These are phyloP conservation scores for Eleusine coracana DNA, from an alignment of 176 grass and related monocot species.

Conservation along the genomic window DNA sequence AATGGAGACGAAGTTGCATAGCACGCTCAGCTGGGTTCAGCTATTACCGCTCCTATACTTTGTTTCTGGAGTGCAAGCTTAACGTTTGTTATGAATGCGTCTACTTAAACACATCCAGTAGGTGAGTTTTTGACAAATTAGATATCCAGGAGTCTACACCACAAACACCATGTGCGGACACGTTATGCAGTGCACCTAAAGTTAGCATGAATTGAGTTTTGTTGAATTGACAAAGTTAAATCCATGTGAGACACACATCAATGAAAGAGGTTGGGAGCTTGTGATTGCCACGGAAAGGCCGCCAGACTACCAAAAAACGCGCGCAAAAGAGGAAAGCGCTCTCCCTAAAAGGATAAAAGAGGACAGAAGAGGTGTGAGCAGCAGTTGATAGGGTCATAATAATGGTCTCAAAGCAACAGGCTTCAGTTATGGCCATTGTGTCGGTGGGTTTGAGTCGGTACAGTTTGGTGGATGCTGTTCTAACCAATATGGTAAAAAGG, in stretches of 20 bases:
- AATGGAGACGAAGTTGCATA: neutral
- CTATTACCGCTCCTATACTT: neutral
- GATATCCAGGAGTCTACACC: neutral
- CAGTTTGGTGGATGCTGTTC: constrained; percentile 9
- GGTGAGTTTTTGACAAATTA: no score
- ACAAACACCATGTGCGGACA: neutral
- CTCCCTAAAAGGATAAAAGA: constrained; percentile 9
- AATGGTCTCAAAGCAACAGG: constrained; percentile 20
- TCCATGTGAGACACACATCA: constrained; percentile 23
- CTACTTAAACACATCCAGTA: neutral
- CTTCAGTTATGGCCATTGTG: constrained; percentile 18
- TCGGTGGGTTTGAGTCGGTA: constrained; percentile 36
- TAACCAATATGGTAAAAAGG: neutral
- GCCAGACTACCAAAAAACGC: constrained; percentile 16
- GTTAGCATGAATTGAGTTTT: neutral
- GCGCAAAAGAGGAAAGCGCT: neutral
- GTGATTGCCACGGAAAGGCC: constrained; percentile 6
- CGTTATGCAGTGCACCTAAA: neutral
- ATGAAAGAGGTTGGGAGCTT: constrained; percentile 25
- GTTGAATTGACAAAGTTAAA: neutral
- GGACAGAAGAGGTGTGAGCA: neutral
- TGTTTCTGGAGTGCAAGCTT: neutral
- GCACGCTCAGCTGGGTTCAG: neutral
- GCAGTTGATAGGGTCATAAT: neutral
- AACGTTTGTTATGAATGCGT: neutral